phyloP scores from a whole-genome alignment of 2,329 filamentous ascomycete genomes.

The Fusarium ambrosium region DNA sequence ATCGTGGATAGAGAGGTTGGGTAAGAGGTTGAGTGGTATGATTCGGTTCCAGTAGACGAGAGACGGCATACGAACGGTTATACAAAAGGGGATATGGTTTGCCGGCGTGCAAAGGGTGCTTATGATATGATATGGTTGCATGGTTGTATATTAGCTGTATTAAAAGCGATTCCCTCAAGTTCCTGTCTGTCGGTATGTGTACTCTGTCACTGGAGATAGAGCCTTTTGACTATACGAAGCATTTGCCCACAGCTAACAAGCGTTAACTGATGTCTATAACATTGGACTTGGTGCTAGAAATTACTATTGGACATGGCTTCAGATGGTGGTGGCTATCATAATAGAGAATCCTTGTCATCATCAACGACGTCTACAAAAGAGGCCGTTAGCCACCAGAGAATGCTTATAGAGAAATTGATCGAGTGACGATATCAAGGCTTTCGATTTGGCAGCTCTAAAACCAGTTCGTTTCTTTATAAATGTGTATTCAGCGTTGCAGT shows the following conservation, averaged over 20 bases:
- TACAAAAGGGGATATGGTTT: conserved; percentile 17
- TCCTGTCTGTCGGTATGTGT: background rate
- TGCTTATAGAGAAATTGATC: background rate
- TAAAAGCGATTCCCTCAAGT: conserved; percentile 36
- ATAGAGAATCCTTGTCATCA: background rate
- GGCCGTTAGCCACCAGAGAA: background rate
- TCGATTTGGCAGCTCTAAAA: background rate
- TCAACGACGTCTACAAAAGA: background rate
- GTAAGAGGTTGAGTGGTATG: conserved; percentile 70
- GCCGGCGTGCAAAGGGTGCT: conserved; percentile 35
- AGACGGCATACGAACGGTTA: conserved; percentile 1
- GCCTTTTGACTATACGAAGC: background rate
- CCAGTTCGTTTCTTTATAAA: no score
- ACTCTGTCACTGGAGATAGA: background rate
- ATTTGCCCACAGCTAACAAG: background rate
- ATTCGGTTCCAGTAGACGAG: conserved; percentile 66
- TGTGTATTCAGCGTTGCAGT: background rate
- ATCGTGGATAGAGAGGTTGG: conserved; percentile 64
- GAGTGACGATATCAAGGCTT: background rate
- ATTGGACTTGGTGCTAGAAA: background rate
- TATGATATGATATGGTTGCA: conserved; percentile 33
- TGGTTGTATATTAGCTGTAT: conserved; percentile 46
- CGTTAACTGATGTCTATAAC: background rate
- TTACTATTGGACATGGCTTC: background rate
- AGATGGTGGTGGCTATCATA: background rate